Conservation (phyloP, 2,329 filamentous ascomycete species). For the Neocatenulostroma microsporum region DNA sequence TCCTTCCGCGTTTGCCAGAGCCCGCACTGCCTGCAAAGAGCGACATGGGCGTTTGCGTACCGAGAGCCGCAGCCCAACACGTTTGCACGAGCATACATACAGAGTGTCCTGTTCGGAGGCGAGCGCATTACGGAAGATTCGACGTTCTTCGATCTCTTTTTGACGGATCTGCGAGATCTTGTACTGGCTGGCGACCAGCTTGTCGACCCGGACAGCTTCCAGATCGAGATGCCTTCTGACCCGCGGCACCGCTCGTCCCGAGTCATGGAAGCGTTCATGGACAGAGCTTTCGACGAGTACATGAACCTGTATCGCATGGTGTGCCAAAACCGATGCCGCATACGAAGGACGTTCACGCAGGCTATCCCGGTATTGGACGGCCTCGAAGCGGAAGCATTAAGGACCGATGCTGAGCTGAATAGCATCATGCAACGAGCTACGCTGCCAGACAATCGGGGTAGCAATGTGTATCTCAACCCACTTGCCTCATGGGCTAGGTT, state of each 20-base stretch:
- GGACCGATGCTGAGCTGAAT: conserved; percentile 16
- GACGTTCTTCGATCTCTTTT: conserved; percentile 65
- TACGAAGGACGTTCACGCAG: conserved; percentile 83
- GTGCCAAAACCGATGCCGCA: conserved; percentile 83
- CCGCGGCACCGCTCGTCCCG: conserved; percentile 64
- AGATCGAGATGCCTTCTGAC: conserved; percentile 66
- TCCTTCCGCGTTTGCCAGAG: conserved; percentile 14
- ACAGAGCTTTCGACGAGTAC: conserved; percentile 53
- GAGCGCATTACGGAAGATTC: conserved; percentile 58
- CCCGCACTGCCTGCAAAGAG: conserved; percentile 20
- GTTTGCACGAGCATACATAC: conserved; percentile 61
- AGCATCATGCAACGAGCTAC: conserved; percentile 5
- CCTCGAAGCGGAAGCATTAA: conserved; percentile 63
- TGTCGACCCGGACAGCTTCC: conserved; percentile 66
- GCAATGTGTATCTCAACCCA: conserved; percentile 49
- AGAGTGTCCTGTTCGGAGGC: conserved; percentile 56
- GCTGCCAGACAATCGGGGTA: conserved; percentile 1
- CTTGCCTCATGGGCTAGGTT: conserved; percentile 84
- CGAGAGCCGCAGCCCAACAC: conserved; percentile 75
- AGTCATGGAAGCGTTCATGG: conserved; percentile 62
- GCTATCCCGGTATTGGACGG: conserved; percentile 74
- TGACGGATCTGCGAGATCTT: conserved; percentile 71
- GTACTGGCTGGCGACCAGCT: conserved; percentile 65
- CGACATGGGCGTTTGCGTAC: conserved; percentile 61
- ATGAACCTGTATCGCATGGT: conserved; percentile 75